Base-by-base conservation (phyloP, 495 filamentous ascomycete species). In the Aspergillus wentii region DNA sequence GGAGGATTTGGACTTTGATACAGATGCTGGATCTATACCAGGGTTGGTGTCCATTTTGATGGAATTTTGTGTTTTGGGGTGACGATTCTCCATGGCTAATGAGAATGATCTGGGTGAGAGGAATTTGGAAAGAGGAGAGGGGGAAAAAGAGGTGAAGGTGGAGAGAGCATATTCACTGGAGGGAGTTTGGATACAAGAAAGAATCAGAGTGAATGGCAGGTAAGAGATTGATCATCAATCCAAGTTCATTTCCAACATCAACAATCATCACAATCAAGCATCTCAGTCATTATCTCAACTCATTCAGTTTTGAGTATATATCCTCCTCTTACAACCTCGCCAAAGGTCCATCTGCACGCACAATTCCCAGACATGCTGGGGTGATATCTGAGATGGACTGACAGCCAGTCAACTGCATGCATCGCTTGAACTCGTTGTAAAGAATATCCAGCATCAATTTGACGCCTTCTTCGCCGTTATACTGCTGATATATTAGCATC, bases 371-470 rank as follows among this genome's bases (percentile, higher is more conserved):
- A 32, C 56, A 60, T 1, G 56, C 59, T 14, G 56, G 52, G 11
- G 44, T 59, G 14, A 74, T 74, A 27, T 73, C 69, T 5, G 58
- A 57, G 1, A 74, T 41, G n/a, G 50, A 66, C n/a, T 51, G 61
- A 38, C 65, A 71, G 0, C 75, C 71, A 1, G 69, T 61, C 33
- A 78, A 49, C 44, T 67, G 62, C 71, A 76, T 76, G 34, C 68
- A 68, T 11, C 67, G 52, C 44, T 64, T 73, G 49, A 78, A 70
- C 32, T 76, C 71, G 1, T 64, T 52, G 35, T 66, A 64, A 4
- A 74, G 40, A 4, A 68, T 66, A 15, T 61, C 48, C 30, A 75
- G 38, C 41, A 64, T 63, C 15, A 61, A 46, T 29, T 58, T 52
- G 1, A 62, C 60, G 0, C 70, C 70, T 17, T 57, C 29, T 46